A percentile compares a stretch with the other conserved stretches of the same genome.
Evolutionary conservation across 257 asterid species (phyloP).

Genomic region (Fraxinus quadrangulata): DNA sequence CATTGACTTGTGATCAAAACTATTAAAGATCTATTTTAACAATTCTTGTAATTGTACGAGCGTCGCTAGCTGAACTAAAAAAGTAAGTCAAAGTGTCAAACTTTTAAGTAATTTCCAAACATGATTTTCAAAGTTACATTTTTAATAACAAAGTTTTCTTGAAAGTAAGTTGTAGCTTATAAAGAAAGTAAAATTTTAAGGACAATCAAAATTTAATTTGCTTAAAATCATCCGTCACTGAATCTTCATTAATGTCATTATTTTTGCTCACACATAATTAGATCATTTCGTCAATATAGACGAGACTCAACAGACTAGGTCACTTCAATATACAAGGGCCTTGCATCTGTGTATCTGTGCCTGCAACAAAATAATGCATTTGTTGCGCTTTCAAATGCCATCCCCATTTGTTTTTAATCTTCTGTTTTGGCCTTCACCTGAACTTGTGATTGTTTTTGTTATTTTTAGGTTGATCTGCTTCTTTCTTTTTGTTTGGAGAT

Average conservation of each 20-base stretch:
- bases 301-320: neutral
- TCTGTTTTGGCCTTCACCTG: slow-evolving; percentile 23
- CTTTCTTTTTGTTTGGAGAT: slow-evolving; percentile 73
- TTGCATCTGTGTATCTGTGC: neutral
- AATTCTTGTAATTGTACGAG: neutral
- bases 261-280: neutral
- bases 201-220: neutral
- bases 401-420: slow-evolving; percentile 2
- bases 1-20: neutral
- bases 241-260: slow-evolving; percentile 1
- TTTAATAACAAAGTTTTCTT: neutral
- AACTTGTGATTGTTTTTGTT: slow-evolving; percentile 14
- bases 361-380: neutral
- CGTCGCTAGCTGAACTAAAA: neutral
- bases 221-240: neutral
- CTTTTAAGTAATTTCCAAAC: neutral
- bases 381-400: neutral
- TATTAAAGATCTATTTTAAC: neutral
- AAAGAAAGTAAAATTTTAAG: neutral
- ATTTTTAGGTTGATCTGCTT: slow-evolving; percentile 81
- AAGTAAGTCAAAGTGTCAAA: neutral
- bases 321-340: neutral
- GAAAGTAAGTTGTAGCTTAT: neutral
- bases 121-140: neutral
- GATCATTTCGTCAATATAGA: neutral